Conservation (phyloP, 305 asterid species). For the Fraxinus albicans region DNA sequence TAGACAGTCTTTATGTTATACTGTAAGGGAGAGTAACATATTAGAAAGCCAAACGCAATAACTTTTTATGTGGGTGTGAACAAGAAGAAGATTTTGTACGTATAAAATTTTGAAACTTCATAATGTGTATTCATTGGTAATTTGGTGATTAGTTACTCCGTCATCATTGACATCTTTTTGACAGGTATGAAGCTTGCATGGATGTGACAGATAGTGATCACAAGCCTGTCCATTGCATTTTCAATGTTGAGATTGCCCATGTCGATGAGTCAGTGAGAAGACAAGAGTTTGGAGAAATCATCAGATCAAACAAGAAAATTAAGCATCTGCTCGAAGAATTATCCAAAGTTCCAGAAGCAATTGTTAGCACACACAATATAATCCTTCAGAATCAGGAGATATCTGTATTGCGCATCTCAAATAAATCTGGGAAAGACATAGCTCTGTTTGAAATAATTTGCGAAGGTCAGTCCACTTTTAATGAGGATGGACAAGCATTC, state of each 20-base stretch:
- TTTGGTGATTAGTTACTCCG: background rate
- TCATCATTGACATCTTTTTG: conserved; percentile 22
- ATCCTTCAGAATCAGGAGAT: conserved; percentile 77
- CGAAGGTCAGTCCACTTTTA: conserved; percentile 68
- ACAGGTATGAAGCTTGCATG: conserved; percentile 95
- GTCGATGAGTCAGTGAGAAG: conserved; percentile 84
- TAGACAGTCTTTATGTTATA: background rate
- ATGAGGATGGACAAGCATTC: conserved; percentile 61
- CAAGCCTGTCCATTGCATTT: conserved; percentile 90
- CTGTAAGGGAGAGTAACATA: background rate
- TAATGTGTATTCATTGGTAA: background rate
- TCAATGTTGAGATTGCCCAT: conserved; percentile 78
- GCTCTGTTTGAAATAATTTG: conserved; percentile 67
- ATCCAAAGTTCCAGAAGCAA: conserved; percentile 67
- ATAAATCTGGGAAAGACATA: conserved; percentile 57
- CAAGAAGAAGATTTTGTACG: background rate
- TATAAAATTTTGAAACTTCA: background rate
- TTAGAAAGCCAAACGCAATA: background rate
- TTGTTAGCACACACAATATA: conserved; percentile 81
- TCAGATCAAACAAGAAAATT: conserved; percentile 68
- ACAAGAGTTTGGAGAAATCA: conserved; percentile 84
- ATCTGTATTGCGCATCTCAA: conserved; percentile 79
- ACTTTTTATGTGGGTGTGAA: background rate
- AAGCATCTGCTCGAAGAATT: conserved; percentile 52
- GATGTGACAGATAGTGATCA: conserved; percentile 97